Percentiles rank a stretch among this genome's conserved stretches.
Evolutionary conservation across 805 yeast genomes (phyloP).

Genomic region (Torulaspora microellipsoides): DNA sequence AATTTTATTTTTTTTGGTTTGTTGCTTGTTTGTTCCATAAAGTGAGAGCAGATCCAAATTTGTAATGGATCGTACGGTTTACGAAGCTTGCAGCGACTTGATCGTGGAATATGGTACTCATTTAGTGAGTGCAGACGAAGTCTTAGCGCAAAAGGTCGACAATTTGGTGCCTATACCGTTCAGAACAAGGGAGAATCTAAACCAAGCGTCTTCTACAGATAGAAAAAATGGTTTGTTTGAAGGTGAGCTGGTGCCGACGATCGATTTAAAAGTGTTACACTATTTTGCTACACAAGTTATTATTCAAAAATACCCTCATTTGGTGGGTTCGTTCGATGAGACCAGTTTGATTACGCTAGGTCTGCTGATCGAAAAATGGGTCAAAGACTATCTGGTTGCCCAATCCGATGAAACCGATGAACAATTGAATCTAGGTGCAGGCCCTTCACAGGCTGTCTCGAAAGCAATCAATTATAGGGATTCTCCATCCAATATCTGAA

Average conservation of each 20-base stretch:
- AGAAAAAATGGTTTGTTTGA: constrained; percentile 23
- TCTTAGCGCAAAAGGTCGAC: constrained; percentile 25
- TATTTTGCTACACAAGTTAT: constrained; percentile 35
- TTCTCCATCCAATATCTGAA: constrained; percentile 27
- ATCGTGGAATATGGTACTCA: constrained; percentile 24
- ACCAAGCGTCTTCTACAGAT: constrained; percentile 19
- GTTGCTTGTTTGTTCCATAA: background rate
- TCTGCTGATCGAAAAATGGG: constrained; percentile 37
- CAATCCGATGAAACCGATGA: constrained; percentile 5
- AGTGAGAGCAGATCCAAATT: background rate
- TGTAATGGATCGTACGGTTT: constrained; percentile 28
- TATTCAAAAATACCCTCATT: constrained; percentile 29
- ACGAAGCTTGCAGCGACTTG: constrained; percentile 31
- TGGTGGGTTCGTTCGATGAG: constrained; percentile 34
- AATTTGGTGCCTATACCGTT: constrained; percentile 33
- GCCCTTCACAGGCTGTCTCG: constrained; percentile 22
- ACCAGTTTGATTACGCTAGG: constrained; percentile 37
- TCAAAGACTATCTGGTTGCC: constrained; percentile 27
- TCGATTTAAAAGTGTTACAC: constrained; percentile 36
- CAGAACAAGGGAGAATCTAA: constrained; percentile 29
- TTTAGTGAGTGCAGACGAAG: constrained; percentile 32
- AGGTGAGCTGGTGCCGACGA: constrained; percentile 28
- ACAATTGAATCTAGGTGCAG: constrained; percentile 10
- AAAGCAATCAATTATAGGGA: constrained; percentile 25
- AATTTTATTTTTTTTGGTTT: constrained; percentile 1